phyloP scores from a whole-genome alignment of 495 filamentous ascomycete species.

The Talaromyces borbonicus region DNA sequence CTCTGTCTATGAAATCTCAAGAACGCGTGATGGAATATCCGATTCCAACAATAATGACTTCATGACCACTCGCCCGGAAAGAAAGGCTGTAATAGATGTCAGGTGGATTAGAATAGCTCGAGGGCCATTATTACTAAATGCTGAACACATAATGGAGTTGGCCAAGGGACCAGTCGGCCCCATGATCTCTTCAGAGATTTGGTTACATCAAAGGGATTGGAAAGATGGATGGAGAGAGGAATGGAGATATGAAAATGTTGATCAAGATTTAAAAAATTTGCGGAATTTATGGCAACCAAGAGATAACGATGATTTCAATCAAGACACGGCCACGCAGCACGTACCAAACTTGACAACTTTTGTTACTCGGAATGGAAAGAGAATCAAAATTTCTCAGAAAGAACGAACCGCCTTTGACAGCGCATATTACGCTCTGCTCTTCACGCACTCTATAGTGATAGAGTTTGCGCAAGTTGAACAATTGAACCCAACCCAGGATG shows the following conservation, averaged over 20 bases:
- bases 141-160: background rate
- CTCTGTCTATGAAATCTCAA: background rate
- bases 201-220: background rate
- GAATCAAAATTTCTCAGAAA: background rate
- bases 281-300: background rate
- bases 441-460: background rate
- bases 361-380: background rate
- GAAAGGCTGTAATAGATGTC: background rate
- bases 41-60: background rate
- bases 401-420: background rate
- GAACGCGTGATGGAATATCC: background rate
- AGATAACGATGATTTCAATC: background rate
- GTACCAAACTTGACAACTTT: too few relatives aligned
- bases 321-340: too few relatives aligned
- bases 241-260: background rate
- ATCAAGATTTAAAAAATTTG: background rate
- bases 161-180: background rate
- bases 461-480: background rate
- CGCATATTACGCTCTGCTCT: background rate
- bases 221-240: too few relatives aligned
- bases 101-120: background rate
- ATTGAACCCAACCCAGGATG: background rate
- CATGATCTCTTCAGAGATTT: background rate
- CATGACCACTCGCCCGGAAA: background rate
- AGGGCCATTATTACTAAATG: background rate